Conservation (phyloP, 805 yeast species). For the Nakazawaea laoshanensis region DNA sequence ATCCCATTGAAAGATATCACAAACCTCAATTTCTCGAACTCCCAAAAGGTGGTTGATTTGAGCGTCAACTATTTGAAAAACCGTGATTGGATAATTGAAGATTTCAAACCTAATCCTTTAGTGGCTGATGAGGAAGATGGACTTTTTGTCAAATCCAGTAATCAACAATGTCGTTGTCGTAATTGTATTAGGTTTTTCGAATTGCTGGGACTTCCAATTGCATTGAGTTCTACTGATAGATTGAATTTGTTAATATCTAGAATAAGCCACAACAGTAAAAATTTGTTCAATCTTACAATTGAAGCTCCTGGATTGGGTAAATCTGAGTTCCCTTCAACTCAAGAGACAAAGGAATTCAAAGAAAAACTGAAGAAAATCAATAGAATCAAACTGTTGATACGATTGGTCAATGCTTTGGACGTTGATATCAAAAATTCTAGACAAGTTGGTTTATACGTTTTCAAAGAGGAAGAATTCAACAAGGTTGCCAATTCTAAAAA, state of each 20-base stretch:
- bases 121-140: conserved; percentile 16
- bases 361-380: conserved; percentile 17
- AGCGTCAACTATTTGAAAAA: conserved; percentile 18
- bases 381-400: conserved; percentile 29
- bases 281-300: conserved; percentile 2
- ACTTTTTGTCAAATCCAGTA: conserved; percentile 15
- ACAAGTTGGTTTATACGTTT: conserved; percentile 33
- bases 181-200: conserved; percentile 7
- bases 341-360: conserved; percentile 33
- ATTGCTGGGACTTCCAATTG: conserved; percentile 3
- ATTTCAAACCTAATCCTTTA: conserved; percentile 23
- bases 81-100: conserved; percentile 26
- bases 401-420: conserved; percentile 33
- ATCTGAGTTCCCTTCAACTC: conserved; percentile 52
- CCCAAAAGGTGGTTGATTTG: conserved; percentile 14
- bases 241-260: conserved; percentile 1
- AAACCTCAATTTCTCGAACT: background rate
- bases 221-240: conserved; percentile 4
- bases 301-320: conserved; percentile 52
- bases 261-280: conserved; percentile 1
- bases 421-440: background rate
- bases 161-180: conserved; percentile 3
- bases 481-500: conserved; percentile 22
- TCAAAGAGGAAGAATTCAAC: conserved; percentile 33
- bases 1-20: conserved; percentile 8